Percentiles rank a stretch among this genome's conserved stretches.
These are phyloP conservation scores for Melanogaster broomeanus DNA, from an alignment of 768 basidiomycete species.

Conservation along the genomic window DNA sequence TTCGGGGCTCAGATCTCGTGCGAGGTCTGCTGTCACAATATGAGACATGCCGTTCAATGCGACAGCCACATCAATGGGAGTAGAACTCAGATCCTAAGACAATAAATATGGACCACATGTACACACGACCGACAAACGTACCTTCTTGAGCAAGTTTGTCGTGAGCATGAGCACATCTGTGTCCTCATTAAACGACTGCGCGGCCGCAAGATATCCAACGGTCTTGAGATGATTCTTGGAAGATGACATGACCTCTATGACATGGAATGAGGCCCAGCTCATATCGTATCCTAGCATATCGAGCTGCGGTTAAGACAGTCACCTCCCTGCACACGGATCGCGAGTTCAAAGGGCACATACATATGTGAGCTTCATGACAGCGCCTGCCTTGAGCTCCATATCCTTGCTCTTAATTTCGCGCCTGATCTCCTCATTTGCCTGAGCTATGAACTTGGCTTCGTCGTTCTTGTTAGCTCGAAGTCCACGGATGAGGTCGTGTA, in stretches of 20 bases:
- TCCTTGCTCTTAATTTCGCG: slow-evolving; percentile 90
- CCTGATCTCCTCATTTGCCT: slow-evolving; percentile 93
- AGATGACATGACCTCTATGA: slow-evolving; percentile 98
- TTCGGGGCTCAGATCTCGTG: slow-evolving; percentile 87
- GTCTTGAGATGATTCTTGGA: slow-evolving; percentile 89
- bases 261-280: slow-evolving; percentile 95
- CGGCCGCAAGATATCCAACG: slow-evolving; percentile 92
- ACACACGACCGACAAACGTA: slow-evolving; percentile 32
- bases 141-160: slow-evolving; percentile 94
- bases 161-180: slow-evolving; percentile 98
- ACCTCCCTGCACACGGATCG: slow-evolving; percentile 1
- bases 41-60: slow-evolving; percentile 83
- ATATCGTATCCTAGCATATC: slow-evolving; percentile 97
- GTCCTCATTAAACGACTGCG: slow-evolving; percentile 88
- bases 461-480: slow-evolving; percentile 94
- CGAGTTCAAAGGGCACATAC: slow-evolving; percentile 51
- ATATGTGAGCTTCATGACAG: slow-evolving; percentile 94
- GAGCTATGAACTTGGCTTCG: slow-evolving; percentile 88
- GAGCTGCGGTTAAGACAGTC: slow-evolving; percentile 53
- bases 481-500: slow-evolving; percentile 94
- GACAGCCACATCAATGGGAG: slow-evolving; percentile 71
- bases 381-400: slow-evolving; percentile 95
- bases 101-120: slow-evolving; percentile 9
- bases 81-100: slow-evolving; percentile 75
- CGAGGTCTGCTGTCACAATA: slow-evolving; percentile 84